A percentile compares a stretch with the other conserved stretches of the same genome.
These are phyloP conservation scores for Thinopyrum elongatum DNA, from an alignment of 176 grass and related monocot species.

Conservation along the genomic window DNA sequence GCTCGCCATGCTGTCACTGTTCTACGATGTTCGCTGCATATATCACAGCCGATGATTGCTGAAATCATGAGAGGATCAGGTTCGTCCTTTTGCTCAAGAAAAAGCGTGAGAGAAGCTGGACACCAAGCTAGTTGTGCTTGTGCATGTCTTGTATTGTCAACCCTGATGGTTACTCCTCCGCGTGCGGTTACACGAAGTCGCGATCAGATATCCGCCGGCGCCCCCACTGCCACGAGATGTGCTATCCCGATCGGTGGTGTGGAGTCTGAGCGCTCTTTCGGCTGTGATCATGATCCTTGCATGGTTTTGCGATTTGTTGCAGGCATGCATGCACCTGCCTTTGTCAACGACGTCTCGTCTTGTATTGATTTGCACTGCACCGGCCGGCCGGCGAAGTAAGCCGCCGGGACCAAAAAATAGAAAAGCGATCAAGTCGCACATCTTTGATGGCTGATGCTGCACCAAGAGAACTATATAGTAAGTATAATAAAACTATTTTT, in stretches of 20 bases:
- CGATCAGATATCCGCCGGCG: neutral
- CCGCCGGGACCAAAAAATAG: no score
- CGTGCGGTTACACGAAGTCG: neutral
- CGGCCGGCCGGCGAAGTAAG: no score
- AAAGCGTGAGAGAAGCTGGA: neutral
- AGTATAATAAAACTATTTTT: no score
- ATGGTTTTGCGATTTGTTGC: neutral
- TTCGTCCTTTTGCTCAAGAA: neutral
- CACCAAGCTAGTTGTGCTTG: neutral
- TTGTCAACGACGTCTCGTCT: neutral
- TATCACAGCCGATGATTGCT: neutral
- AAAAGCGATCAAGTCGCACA: no score
- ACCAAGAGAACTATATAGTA: no score
- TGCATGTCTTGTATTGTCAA: neutral
- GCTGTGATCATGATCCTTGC: neutral
- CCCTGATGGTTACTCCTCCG: no score
- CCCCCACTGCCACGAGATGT: no score
- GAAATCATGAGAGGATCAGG: neutral
- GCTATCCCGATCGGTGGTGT: slow-evolving; percentile 14
- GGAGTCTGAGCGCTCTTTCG: slow-evolving; percentile 17
- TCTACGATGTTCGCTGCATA: neutral
- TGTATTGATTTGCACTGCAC: no score
- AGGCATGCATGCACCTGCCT: neutral
- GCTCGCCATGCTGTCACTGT: neutral
- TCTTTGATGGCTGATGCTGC: no score